Conservation (phyloP, 805 yeast species). For the Lachancea quebecensis region DNA sequence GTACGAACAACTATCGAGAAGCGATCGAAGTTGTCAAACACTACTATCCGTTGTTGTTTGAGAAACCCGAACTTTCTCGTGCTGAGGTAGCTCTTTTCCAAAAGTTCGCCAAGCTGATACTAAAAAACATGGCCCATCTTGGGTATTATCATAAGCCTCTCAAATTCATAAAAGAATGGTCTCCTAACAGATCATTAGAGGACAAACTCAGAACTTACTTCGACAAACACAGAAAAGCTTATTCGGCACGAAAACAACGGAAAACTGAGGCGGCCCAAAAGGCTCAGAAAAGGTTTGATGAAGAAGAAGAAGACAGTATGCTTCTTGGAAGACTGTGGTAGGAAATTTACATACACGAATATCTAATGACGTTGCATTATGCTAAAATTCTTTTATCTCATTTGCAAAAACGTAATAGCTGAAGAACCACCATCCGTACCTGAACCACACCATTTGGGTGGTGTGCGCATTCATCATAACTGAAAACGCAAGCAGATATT, state of each 20-base stretch:
- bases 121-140: slow-evolving; percentile 15
- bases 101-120: slow-evolving; percentile 18
- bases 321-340: slow-evolving; percentile 29
- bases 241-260: slow-evolving; percentile 4
- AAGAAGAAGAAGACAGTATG: slow-evolving; percentile 25
- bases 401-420: slow-evolving; percentile 76
- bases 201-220: slow-evolving; percentile 11
- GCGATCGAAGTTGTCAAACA: slow-evolving; percentile 14
- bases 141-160: slow-evolving; percentile 12
- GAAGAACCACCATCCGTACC: slow-evolving; percentile 77
- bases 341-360: background rate
- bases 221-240: slow-evolving; percentile 6
- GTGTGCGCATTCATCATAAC: slow-evolving; percentile 80
- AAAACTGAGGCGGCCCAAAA: background rate
- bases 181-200: slow-evolving; percentile 12
- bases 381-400: slow-evolving; percentile 38
- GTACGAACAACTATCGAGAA: slow-evolving; percentile 15
- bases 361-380: too few species aligned
- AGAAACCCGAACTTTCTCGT: slow-evolving; percentile 5
- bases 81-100: slow-evolving; percentile 11
- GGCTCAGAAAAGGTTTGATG: slow-evolving; percentile 13
- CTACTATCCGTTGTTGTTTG: slow-evolving; percentile 9
- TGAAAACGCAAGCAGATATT: slow-evolving; percentile 37
- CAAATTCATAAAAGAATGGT: slow-evolving; percentile 21
- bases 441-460: slow-evolving; percentile 92